Base-by-base conservation (phyloP, 441 rosid genomes). In the Macaranga tanarius region DNA sequence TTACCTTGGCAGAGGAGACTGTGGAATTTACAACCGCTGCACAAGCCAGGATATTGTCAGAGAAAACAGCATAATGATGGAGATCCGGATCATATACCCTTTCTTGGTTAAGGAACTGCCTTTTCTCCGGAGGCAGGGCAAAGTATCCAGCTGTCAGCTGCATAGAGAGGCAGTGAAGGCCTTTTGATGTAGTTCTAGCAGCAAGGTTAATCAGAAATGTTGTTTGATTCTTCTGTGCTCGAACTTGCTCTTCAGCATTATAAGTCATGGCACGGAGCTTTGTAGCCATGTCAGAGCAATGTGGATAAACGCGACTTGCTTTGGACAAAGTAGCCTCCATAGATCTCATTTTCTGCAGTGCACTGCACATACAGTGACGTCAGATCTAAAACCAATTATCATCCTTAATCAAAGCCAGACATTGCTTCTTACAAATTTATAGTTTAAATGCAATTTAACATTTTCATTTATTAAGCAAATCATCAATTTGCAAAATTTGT, bases 81-180 rank as follows among this genome's bases (percentile, higher is more conserved):
- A 89, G 87, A 78, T 78, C 76, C 56, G 80, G 86, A 79, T 91
- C 84, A 67, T 80, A 77, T 73, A 80, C 74, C 56, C 81, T 85
- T 65, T 86, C 80, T 77, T 84, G 89, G 82, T 86, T 81, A 73
- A 88, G 88, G 75, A 95, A 79, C 84, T 74, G 88, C 78, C 96
- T 92, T 71, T 86, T 85, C 65, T 88, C 92, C 42, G 90, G 87
- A 59, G 86, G 84, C 56, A 88, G 70, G 75, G 88, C 73, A 81
- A 90, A 90, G 71, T 84, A 95, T 80, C 91, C 94, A 47, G 99
- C 77, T 34, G 97, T 92, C 80, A 95, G 80, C 79, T 83, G 87
- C 94, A 95, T 87, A 69, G 94, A 82, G 31, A 95, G 96, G 85
- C 97, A 95, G 69, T 95, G 99, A 79, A 87, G 85, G 73, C 97